phyloP scores from a whole-genome alignment of 2,329 filamentous ascomycete species.

The Leptosphaerulina australis region DNA sequence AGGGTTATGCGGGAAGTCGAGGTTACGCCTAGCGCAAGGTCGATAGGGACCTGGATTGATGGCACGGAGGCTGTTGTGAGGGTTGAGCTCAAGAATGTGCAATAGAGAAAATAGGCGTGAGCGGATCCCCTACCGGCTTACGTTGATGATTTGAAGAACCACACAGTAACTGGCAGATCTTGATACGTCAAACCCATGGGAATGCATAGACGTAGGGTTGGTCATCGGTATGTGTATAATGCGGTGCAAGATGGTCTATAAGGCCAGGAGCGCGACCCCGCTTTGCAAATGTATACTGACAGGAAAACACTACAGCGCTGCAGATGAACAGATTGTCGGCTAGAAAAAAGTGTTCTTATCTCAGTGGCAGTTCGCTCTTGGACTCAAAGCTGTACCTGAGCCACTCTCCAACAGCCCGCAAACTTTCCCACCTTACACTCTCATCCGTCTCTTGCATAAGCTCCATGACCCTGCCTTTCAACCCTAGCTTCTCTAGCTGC shows the following conservation, averaged over 20 bases:
- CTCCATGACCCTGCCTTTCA: constrained; percentile 90
- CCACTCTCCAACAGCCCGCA: constrained; percentile 82
- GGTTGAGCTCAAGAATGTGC: constrained; percentile 60
- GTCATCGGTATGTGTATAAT: constrained; percentile 1
- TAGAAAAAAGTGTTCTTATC: constrained; percentile 24
- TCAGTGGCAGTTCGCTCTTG: constrained; percentile 41
- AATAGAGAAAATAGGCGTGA: not conserved
- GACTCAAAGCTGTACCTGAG: constrained; percentile 65
- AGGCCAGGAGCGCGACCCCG: constrained; percentile 1
- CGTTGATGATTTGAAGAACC: too few species aligned
- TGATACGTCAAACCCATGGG: not conserved
- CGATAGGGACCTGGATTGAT: constrained; percentile 84
- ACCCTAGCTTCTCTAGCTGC: constrained; percentile 79
- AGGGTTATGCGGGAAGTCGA: constrained; percentile 82
- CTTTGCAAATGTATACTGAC: constrained; percentile 16
- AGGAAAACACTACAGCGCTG: constrained; percentile 14
- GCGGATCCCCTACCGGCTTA: too few species aligned
- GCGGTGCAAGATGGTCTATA: constrained; percentile 15
- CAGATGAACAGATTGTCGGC: constrained; percentile 1
- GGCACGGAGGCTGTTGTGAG: constrained; percentile 72
- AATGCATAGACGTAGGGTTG: not conserved
- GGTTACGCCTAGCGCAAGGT: constrained; percentile 77
- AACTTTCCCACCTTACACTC: constrained; percentile 88
- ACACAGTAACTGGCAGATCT: too few species aligned
- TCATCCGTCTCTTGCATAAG: constrained; percentile 90